Evolutionary conservation across 495 filamentous ascomycete species (phyloP), one percentile per base, ranked within the genome.

Genomic region (Chaetomidium leptoderma): DNA sequence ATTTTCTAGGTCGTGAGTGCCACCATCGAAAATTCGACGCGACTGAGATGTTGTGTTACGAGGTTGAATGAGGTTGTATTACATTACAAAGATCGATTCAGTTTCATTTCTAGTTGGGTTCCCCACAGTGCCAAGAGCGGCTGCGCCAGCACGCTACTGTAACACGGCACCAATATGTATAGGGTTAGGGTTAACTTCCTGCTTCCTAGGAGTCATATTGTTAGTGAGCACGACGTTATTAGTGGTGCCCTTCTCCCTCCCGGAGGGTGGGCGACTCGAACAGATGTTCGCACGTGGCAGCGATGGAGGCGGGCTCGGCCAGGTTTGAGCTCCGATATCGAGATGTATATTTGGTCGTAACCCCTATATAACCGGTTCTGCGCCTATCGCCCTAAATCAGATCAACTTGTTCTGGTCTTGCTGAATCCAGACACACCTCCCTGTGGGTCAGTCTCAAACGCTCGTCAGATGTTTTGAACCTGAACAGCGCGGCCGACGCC

Each of bases 321-420:
- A 19, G 9, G n/a, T n/a, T 16, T 24, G 35, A 5, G 27, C 43
- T 26, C 35, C 35, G 58, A 60, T 13, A 55, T 49, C 36, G 58
- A 55, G 36, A 49, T 53, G n/a, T n/a, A 44, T 55, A 53, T 50
- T 55, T 48, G 40, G 50, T 54, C 32, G 49, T 42, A 26, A 36
- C 6, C 27, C 40, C 50, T 47, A 46, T 54, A 54, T 59, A 57
- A 42, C 33, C 54, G 48, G n/a, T 29, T 23, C 3, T 52, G 39
- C 27, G 52, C 19, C 39, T 44, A 13, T 52, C 26, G 48, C 19
- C 26, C 29, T 17, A 17, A 7, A 7, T 17, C 39, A 26, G 11
- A 39, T 35, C 46, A 51, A 35, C 40, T 19, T 45, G 55, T 51
- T 39, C 27, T 45, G 27, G 19, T 26, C 39, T 30, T 36, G 48